Conservation (phyloP, 2,329 filamentous ascomycete genomes). For the Claviceps humidiphila region DNA sequence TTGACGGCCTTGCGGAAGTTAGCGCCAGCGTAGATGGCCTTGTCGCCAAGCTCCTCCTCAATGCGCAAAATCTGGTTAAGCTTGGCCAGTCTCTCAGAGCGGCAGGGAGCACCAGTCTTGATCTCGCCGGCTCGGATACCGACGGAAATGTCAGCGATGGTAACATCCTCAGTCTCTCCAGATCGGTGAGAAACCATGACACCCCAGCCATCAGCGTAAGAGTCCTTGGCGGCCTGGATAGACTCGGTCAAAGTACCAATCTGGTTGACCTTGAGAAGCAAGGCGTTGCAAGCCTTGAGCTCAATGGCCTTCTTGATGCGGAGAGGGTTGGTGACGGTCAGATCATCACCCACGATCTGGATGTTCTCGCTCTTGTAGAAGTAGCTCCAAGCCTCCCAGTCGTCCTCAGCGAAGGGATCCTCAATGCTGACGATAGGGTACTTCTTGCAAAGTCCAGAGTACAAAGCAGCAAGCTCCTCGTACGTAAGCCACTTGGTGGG, state of each 20-base stretch:
- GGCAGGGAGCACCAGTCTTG: conserved; percentile 93
- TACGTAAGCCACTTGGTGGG: conserved; percentile 96
- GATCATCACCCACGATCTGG: conserved; percentile 96
- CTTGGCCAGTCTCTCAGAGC: conserved; percentile 97
- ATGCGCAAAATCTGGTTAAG: conserved; percentile 99
- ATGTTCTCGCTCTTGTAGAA: conserved; percentile 99
- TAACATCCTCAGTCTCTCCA: conserved; percentile 98
- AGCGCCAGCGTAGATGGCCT: conserved; percentile 80
- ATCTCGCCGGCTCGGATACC: conserved; percentile 95
- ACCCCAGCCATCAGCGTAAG: conserved; percentile 88
- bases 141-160: conserved; percentile 95
- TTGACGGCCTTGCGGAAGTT: conserved; percentile 88
- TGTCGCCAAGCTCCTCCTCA: conserved; percentile 92
- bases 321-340: conserved; percentile 97
- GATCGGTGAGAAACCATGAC: conserved; percentile 99
- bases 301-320: conserved; percentile 99
- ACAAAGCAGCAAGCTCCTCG: conserved; percentile 87
- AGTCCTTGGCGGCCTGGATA: conserved; percentile 98
- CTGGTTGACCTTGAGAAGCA: conserved; percentile 99
- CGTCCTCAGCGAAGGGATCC: conserved; percentile 98
- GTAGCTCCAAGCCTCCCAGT: conserved; percentile 99
- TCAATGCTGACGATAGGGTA: conserved; percentile 99
- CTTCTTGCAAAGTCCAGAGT: conserved; percentile 77
- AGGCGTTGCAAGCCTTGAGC: conserved; percentile 95
- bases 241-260: conserved; percentile 98